Evolutionary conservation across 139 green algal species (phyloP).

Genomic region (Trebouxia sp.): DNA sequence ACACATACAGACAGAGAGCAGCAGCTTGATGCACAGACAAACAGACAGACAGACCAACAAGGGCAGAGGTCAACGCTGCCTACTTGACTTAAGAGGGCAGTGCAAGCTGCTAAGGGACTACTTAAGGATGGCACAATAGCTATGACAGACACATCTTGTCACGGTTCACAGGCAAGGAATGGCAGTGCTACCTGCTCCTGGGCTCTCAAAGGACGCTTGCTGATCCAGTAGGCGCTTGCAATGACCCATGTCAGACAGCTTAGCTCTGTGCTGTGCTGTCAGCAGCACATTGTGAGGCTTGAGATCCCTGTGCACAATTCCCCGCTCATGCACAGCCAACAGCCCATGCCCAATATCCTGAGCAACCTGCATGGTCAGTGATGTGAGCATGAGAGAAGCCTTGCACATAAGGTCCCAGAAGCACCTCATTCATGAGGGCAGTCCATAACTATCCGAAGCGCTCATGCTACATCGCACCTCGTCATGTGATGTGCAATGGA

Average conservation of each 20-base stretch:
- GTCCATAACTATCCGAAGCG: too few relatives aligned
- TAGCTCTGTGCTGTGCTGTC: constrained; percentile 70
- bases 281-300: constrained; percentile 97
- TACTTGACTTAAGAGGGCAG: too few relatives aligned
- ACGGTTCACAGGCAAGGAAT: too few relatives aligned
- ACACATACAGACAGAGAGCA: too few relatives aligned
- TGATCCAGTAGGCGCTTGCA: constrained; percentile 84
- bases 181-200: constrained; percentile 47
- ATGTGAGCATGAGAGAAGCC: background rate
- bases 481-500: background rate
- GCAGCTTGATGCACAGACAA: too few relatives aligned
- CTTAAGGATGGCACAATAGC: too few relatives aligned
- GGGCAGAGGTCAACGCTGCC: too few relatives aligned
- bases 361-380: constrained; percentile 30
- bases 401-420: background rate
- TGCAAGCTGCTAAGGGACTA: too few relatives aligned
- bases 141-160: too few relatives aligned
- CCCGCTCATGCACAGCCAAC: constrained; percentile 77
- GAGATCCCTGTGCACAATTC: constrained; percentile 88
- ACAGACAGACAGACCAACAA: too few relatives aligned
- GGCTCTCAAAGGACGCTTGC: constrained; percentile 80
- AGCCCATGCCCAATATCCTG: constrained; percentile 75
- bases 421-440: too few relatives aligned
- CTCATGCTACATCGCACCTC: background rate
- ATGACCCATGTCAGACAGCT: constrained; percentile 98